A percentile compares a stretch with the other conserved stretches of the same genome.
Evolutionary conservation across 805 yeast species (phyloP).

Genomic region (Spathaspora arborariae): DNA sequence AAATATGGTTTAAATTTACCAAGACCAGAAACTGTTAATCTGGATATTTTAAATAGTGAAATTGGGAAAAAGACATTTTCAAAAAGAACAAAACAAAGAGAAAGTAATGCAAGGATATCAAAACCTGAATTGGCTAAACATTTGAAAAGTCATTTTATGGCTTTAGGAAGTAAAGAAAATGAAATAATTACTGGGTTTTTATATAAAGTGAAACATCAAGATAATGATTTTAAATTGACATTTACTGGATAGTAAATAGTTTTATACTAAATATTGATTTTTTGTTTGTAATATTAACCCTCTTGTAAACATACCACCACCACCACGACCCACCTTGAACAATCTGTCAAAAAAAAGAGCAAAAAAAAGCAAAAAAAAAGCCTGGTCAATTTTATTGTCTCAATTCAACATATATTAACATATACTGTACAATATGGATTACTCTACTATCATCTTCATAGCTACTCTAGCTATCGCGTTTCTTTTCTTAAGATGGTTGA

Average conservation of each 20-base stretch:
- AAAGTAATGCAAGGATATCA: slow-evolving; percentile 40
- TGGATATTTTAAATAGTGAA: slow-evolving; percentile 64
- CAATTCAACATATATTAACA: neutral
- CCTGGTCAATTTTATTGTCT: neutral
- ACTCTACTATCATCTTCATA: slow-evolving; percentile 50
- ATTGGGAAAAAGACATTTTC: slow-evolving; percentile 66
- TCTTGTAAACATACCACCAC: no score
- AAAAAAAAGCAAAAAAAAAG: neutral
- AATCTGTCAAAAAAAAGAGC: neutral
- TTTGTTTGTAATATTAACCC: neutral
- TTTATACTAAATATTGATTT: neutral
- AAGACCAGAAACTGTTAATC: slow-evolving; percentile 61
- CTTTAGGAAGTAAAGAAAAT: slow-evolving; percentile 62
- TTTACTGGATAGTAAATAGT: slow-evolving; percentile 23
- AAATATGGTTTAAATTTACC: slow-evolving; percentile 55
- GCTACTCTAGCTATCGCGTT: slow-evolving; percentile 50
- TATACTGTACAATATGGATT: slow-evolving; percentile 39
- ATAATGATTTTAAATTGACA: slow-evolving; percentile 37
- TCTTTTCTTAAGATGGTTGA: slow-evolving; percentile 61
- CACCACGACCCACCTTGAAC: neutral
- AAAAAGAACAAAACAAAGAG: slow-evolving; percentile 20
- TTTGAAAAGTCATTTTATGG: slow-evolving; percentile 66
- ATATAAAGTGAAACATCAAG: slow-evolving; percentile 76
- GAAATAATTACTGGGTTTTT: slow-evolving; percentile 87
- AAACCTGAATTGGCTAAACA: slow-evolving; percentile 58